Conservation (phyloP, 192 early-diverging fungal species). For the Ambispora gerdemannii region DNA sequence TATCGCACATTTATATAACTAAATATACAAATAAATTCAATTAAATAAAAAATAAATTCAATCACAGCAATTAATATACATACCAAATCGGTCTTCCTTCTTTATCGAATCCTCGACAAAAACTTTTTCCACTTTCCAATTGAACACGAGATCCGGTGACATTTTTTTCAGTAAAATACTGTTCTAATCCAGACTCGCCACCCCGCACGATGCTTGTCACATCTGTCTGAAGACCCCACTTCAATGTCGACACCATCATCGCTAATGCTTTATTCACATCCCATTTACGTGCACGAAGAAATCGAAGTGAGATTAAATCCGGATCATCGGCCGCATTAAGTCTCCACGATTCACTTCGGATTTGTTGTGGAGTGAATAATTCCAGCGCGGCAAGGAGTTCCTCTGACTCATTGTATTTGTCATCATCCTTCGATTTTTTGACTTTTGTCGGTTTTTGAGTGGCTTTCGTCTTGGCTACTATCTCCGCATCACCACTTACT, state of each 20-base stretch:
- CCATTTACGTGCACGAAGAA: conserved; percentile 89
- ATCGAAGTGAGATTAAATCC: conserved; percentile 73
- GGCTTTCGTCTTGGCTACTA: neutral
- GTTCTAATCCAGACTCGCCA: conserved; percentile 20
- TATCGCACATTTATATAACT: conserved; percentile 51
- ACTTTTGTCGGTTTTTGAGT: too few species aligned
- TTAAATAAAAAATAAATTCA: neutral
- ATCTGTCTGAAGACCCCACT: conserved; percentile 69
- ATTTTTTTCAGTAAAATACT: conserved; percentile 12
- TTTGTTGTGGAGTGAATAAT: conserved; percentile 20
- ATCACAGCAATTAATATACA: conserved; percentile 18
- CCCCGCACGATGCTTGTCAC: conserved; percentile 41
- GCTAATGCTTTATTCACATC: conserved; percentile 66
- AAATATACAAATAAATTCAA: neutral
- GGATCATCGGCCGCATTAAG: conserved; percentile 58
- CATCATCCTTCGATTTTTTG: neutral
- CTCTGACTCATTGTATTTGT: conserved; percentile 20
- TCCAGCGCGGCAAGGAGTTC: conserved; percentile 16
- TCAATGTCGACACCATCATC: conserved; percentile 68
- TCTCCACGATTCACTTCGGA: conserved; percentile 57
- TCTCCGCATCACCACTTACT: too few species aligned
- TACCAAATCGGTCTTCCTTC: conserved; percentile 51
- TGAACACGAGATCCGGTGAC: conserved; percentile 35
- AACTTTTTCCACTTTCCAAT: conserved; percentile 49
- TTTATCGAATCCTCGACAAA: conserved; percentile 49